phyloP scores from a whole-genome alignment of 768 basidiomycete genomes.

The Leccinum imitatum region DNA sequence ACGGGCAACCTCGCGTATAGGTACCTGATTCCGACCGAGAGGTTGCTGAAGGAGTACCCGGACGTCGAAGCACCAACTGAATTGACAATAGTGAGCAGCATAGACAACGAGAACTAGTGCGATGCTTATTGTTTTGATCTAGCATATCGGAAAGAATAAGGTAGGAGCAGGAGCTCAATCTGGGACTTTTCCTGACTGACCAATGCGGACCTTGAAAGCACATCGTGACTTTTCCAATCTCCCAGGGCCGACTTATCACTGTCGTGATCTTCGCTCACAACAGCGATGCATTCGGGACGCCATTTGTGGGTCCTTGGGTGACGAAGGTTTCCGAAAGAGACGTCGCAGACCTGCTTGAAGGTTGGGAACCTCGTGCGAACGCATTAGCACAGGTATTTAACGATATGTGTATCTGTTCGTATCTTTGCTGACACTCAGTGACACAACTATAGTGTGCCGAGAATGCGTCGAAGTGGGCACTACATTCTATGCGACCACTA shows the following conservation, averaged over 20 bases:
- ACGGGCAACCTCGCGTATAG: conserved; percentile 39
- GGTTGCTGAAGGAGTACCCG: conserved; percentile 35
- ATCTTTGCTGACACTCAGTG: background rate
- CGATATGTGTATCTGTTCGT: no score
- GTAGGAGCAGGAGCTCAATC: conserved; percentile 1
- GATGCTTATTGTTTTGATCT: conserved; percentile 4
- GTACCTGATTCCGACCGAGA: conserved; percentile 31
- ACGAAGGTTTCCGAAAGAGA: conserved; percentile 33
- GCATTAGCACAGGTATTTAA: conserved; percentile 15
- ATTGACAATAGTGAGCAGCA: conserved; percentile 22
- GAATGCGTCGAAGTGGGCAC: conserved; percentile 41
- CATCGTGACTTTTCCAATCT: conserved; percentile 40
- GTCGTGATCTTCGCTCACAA: conserved; percentile 34
- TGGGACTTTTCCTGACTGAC: background rate
- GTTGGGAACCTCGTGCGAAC: conserved; percentile 20
- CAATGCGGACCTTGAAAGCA: conserved; percentile 28
- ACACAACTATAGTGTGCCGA: conserved; percentile 32
- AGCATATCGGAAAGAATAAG: conserved; percentile 29
- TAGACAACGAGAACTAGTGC: background rate
- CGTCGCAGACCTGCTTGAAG: conserved; percentile 28
- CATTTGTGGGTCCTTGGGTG: conserved; percentile 32
- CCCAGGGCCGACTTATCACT: conserved; percentile 38
- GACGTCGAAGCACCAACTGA: conserved; percentile 25
- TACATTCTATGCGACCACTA: conserved; percentile 29
- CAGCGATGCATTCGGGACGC: conserved; percentile 29